Evolutionary conservation across 805 yeast genomes (phyloP).

Genomic region (Candida odintsovae): DNA sequence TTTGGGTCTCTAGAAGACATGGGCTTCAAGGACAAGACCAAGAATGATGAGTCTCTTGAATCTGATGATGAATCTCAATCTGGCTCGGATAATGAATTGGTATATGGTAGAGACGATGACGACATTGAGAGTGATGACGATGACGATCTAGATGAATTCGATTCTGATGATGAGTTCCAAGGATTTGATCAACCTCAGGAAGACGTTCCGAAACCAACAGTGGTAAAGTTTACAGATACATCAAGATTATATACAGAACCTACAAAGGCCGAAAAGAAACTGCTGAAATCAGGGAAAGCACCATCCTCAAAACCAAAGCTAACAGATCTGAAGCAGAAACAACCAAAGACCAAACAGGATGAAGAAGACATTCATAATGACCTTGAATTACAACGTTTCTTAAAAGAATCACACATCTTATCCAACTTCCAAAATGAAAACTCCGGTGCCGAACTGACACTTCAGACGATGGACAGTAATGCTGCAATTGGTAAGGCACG

Average conservation of each 20-base stretch:
- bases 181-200: slow-evolving; percentile 6
- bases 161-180: slow-evolving; percentile 17
- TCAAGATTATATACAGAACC: slow-evolving; percentile 25
- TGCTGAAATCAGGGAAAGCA: slow-evolving; percentile 51
- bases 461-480: slow-evolving; percentile 49
- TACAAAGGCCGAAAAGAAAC: slow-evolving; percentile 44
- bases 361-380: slow-evolving; percentile 61
- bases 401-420: slow-evolving; percentile 66
- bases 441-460: slow-evolving; percentile 59
- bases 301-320: slow-evolving; percentile 33
- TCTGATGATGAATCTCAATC: slow-evolving; percentile 6
- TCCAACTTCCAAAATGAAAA: slow-evolving; percentile 27
- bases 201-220: slow-evolving; percentile 11
- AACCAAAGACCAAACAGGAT: slow-evolving; percentile 26
- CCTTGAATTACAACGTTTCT: slow-evolving; percentile 62
- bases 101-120: slow-evolving; percentile 3
- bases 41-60: slow-evolving; percentile 5
- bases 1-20: slow-evolving; percentile 52
- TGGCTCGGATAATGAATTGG: slow-evolving; percentile 1
- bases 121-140: slow-evolving; percentile 1
- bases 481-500: slow-evolving; percentile 57
- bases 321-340: slow-evolving; percentile 5
- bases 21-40: slow-evolving; percentile 45
- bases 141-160: slow-evolving; percentile 23
- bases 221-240: slow-evolving; percentile 36